These are phyloP conservation scores for Ustilago tritici DNA, from an alignment of 1,284 basidiomycete genomes.

Conservation along the genomic window DNA sequence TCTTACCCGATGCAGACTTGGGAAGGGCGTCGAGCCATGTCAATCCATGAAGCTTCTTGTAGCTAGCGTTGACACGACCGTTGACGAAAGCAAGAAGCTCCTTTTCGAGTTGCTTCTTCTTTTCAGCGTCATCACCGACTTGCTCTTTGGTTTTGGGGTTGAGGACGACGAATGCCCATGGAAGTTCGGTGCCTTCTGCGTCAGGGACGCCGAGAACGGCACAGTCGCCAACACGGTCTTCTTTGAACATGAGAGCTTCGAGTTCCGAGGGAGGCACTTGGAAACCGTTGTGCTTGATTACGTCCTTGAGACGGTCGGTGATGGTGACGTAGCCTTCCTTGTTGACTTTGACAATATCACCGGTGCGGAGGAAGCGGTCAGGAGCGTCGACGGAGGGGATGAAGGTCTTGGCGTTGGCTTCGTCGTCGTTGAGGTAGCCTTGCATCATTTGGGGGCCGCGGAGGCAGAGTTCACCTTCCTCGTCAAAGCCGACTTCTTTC, in stretches of 20 bases:
- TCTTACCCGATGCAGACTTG: constrained; percentile 63
- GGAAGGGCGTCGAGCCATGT: constrained; percentile 64
- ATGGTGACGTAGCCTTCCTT: constrained; percentile 62
- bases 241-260: constrained; percentile 57
- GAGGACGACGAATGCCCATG: constrained; percentile 60
- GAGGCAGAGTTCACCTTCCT: constrained; percentile 64
- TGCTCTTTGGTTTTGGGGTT: constrained; percentile 24
- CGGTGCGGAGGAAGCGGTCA: constrained; percentile 59
- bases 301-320: constrained; percentile 66
- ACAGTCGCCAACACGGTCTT: constrained; percentile 51
- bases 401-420: constrained; percentile 61
- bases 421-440: constrained; percentile 66
- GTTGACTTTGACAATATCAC: constrained; percentile 64
- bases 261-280: constrained; percentile 67
- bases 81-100: constrained; percentile 59
- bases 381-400: constrained; percentile 26
- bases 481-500: constrained; percentile 51
- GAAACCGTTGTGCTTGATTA: constrained; percentile 69
- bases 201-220: constrained; percentile 58
- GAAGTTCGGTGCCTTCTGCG: constrained; percentile 53
- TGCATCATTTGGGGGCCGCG: constrained; percentile 68
- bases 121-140: constrained; percentile 27
- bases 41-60: constrained; percentile 64
- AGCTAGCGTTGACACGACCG: constrained; percentile 55
- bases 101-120: constrained; percentile 35